A percentile compares a stretch with the other conserved stretches of the same genome.
Evolutionary conservation across 2,329 filamentous ascomycete genomes (phyloP).

Genomic region (Clonostachys rosea): DNA sequence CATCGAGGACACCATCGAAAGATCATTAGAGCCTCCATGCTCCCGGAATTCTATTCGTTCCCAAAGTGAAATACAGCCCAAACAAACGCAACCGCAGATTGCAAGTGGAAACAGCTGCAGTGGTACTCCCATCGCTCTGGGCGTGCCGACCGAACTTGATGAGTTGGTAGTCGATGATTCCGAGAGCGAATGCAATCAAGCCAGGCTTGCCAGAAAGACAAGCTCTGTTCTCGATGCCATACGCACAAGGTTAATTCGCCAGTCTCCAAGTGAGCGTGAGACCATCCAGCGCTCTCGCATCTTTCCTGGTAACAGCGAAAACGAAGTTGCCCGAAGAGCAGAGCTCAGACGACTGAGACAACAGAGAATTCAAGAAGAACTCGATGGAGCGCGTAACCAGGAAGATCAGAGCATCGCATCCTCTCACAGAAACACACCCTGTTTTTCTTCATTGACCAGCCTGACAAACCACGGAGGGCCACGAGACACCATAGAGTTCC

Average conservation of each 20-base stretch:
- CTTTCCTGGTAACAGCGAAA: constrained; percentile 40
- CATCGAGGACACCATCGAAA: too few species aligned
- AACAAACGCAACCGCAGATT: too few species aligned
- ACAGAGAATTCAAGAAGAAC: constrained; percentile 53
- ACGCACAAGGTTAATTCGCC: constrained; percentile 36
- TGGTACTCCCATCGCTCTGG: background rate
- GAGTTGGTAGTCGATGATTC: constrained; percentile 30
- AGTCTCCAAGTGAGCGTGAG: constrained; percentile 38
- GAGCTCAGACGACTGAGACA: constrained; percentile 51
- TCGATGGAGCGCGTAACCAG: constrained; percentile 38
- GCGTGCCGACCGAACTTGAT: constrained; percentile 9
- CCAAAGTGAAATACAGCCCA: too few species aligned
- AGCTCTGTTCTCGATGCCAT: constrained; percentile 37
- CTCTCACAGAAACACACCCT: too few species aligned
- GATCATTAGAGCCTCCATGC: too few species aligned
- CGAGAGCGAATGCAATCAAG: constrained; percentile 27
- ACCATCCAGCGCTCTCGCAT: constrained; percentile 30
- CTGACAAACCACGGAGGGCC: constrained; percentile 29
- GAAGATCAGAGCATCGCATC: constrained; percentile 8
- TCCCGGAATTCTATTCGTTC: too few species aligned
- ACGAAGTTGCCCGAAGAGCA: constrained; percentile 48
- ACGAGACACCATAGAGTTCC: constrained; percentile 38
- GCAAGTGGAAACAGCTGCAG: too few species aligned
- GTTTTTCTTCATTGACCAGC: too few species aligned
- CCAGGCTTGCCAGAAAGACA: constrained; percentile 17